Evolutionary conservation across 192 early-diverging fungal species (phyloP).

Genomic region (Allomyces javanicus): DNA sequence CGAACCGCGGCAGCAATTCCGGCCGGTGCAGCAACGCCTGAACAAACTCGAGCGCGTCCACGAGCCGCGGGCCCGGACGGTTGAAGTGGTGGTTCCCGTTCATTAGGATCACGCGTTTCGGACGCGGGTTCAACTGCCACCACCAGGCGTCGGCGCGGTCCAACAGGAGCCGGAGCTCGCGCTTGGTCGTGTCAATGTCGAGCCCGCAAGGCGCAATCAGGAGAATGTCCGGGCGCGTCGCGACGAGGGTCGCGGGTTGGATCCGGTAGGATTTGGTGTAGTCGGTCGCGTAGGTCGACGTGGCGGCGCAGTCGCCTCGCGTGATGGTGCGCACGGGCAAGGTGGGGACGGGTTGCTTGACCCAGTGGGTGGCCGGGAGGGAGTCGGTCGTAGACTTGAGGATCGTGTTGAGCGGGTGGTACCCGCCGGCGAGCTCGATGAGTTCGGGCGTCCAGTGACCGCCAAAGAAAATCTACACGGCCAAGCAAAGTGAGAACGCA

Average conservation of each 20-base stretch:
- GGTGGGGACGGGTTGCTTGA: too few relatives aligned
- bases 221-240: slow-evolving; percentile 17
- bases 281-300: neutral
- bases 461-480: slow-evolving; percentile 9
- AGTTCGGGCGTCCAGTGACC: slow-evolving; percentile 34
- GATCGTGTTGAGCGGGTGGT: slow-evolving; percentile 15
- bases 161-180: slow-evolving; percentile 8
- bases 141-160: neutral
- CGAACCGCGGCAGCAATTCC: neutral
- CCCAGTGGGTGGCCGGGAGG: neutral
- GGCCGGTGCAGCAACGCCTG: neutral
- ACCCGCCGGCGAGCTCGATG: slow-evolving; percentile 26
- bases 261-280: slow-evolving; percentile 4
- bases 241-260: slow-evolving; percentile 9
- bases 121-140: neutral
- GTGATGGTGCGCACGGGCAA: too few relatives aligned
- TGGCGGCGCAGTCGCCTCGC: too few relatives aligned
- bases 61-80: slow-evolving; percentile 28
- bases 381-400: slow-evolving; percentile 6
- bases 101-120: slow-evolving; percentile 17
- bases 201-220: slow-evolving; percentile 29
- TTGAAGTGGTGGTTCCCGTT: slow-evolving; percentile 40
- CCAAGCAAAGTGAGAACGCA: too few relatives aligned
- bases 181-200: slow-evolving; percentile 14
- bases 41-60: slow-evolving; percentile 32